These are phyloP conservation scores for Gautieria morchelliformis DNA, from an alignment of 768 basidiomycete genomes.

Conservation along the genomic window DNA sequence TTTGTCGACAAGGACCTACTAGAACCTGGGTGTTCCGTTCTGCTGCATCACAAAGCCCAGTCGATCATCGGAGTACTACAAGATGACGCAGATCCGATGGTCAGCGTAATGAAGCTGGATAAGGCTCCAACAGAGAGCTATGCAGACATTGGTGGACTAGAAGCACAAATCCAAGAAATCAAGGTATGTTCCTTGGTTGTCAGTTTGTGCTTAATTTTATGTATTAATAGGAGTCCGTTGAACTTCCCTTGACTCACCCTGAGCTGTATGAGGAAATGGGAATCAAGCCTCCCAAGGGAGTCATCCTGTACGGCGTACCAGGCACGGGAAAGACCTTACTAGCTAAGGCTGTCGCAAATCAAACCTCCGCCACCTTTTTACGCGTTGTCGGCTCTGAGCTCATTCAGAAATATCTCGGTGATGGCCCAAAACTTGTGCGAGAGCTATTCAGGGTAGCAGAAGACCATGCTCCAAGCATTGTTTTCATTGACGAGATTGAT, in stretches of 20 bases:
- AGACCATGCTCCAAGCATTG: slow-evolving; percentile 96
- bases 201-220: neutral
- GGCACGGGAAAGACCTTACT: slow-evolving; percentile 98
- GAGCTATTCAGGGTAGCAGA: slow-evolving; percentile 96
- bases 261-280: slow-evolving; percentile 99
- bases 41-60: slow-evolving; percentile 93
- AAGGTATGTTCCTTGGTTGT: slow-evolving; percentile 45
- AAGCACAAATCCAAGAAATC: slow-evolving; percentile 97
- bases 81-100: slow-evolving; percentile 92
- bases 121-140: slow-evolving; percentile 99
- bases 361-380: slow-evolving; percentile 96
- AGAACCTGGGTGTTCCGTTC: slow-evolving; percentile 91
- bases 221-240: slow-evolving; percentile 78
- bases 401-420: slow-evolving; percentile 98
- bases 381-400: slow-evolving; percentile 96
- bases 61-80: slow-evolving; percentile 91
- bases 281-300: slow-evolving; percentile 98
- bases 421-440: slow-evolving; percentile 95
- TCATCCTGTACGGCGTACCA: slow-evolving; percentile 96
- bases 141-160: slow-evolving; percentile 95
- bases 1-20: slow-evolving; percentile 97
- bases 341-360: slow-evolving; percentile 96
- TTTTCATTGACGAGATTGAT: slow-evolving; percentile 99
- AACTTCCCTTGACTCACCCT: slow-evolving; percentile 93
- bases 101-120: slow-evolving; percentile 98